Percentiles rank a stretch among this genome's conserved stretches.
These are phyloP conservation scores for Fraxinus cuspidata DNA, from an alignment of 257 asterid genomes.

Conservation along the genomic window DNA sequence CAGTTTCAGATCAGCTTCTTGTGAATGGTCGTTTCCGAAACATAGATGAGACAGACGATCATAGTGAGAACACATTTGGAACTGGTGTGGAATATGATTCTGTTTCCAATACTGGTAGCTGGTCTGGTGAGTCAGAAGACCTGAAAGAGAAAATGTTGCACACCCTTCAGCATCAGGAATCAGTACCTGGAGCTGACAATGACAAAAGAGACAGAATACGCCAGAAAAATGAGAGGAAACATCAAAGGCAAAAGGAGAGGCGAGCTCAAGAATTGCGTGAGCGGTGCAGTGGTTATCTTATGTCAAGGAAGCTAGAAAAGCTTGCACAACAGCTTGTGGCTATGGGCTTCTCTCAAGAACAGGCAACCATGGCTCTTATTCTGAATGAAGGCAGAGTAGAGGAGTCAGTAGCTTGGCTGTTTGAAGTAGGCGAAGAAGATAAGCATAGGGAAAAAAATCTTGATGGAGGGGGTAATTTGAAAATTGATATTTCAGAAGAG, in stretches of 20 bases:
- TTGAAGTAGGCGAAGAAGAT: constrained; percentile 65
- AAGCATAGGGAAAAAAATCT: constrained; percentile 35
- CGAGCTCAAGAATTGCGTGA: constrained; percentile 82
- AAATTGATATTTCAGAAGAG: constrained; percentile 71
- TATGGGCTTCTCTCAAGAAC: constrained; percentile 76
- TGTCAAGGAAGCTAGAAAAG: constrained; percentile 75
- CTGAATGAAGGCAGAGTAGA: constrained; percentile 77
- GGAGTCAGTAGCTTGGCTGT: constrained; percentile 76
- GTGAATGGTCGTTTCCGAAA: constrained; percentile 58
- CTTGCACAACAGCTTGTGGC: constrained; percentile 70
- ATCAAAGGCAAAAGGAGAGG: constrained; percentile 82
- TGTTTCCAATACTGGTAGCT: constrained; percentile 71
- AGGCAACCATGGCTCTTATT: constrained; percentile 79
- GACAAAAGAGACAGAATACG: constrained; percentile 79
- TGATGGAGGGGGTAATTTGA: constrained; percentile 54
- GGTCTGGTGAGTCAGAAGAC: constrained; percentile 82
- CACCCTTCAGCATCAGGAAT: constrained; percentile 39
- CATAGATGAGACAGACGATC: constrained; percentile 65
- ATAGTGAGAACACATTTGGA: constrained; percentile 44
- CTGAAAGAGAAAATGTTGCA: constrained; percentile 54
- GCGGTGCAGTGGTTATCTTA: constrained; percentile 67
- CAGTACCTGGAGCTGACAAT: constrained; percentile 64
- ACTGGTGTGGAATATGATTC: constrained; percentile 55
- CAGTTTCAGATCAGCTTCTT: constrained; percentile 40
- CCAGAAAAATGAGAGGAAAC: constrained; percentile 78